Conservation (phyloP, 352 stramenopile genomes). For the Globisporangium viniferum region DNA sequence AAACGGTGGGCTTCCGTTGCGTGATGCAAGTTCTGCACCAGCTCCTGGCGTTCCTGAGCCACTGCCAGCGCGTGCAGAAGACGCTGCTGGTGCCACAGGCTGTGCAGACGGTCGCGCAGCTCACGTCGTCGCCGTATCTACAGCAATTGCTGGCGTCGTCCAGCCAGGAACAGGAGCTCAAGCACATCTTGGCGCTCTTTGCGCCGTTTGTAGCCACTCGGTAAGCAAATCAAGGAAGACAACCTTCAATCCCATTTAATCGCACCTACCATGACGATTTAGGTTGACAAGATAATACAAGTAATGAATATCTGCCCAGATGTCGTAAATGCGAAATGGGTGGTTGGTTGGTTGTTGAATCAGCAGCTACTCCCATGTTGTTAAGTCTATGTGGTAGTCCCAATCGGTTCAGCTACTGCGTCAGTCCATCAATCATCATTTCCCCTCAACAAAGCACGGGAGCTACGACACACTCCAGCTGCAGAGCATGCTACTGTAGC, state of each 20-base stretch:
- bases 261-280: neutral
- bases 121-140: conserved; percentile 62
- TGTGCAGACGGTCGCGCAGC: conserved; percentile 41
- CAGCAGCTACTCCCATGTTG: no score
- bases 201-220: conserved; percentile 21
- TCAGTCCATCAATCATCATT: no score
- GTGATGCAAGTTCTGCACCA: conserved; percentile 64
- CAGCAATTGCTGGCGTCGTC: conserved; percentile 47
- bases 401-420: neutral
- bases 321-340: neutral
- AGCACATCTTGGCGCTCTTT: conserved; percentile 43
- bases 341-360: no score
- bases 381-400: no score
- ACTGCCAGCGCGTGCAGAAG: conserved; percentile 37
- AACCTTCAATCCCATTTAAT: neutral
- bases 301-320: neutral
- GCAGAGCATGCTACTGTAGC: no score
- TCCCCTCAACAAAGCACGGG: no score
- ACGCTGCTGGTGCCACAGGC: conserved; percentile 34
- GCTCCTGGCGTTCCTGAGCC: conserved; percentile 53
- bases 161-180: conserved; percentile 44
- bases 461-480: no score
- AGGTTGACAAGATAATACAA: neutral
- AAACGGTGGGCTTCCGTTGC: conserved; percentile 40
- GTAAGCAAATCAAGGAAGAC: neutral